phyloP scores from a whole-genome alignment of 495 filamentous ascomycete species.

The Trichocladium antarcticum region DNA sequence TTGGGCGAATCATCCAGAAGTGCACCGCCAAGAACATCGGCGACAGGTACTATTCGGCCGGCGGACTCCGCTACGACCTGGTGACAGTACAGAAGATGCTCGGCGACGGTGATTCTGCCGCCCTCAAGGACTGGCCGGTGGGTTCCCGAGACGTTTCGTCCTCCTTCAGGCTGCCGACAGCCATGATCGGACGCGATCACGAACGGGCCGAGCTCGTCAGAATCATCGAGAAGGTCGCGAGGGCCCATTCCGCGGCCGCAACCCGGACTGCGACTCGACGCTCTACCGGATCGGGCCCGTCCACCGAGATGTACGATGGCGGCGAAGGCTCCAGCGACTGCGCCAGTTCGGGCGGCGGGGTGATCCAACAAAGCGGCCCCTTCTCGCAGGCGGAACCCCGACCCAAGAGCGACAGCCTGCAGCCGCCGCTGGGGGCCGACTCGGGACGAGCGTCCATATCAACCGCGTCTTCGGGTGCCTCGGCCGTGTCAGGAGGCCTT shows the following conservation, averaged over 20 bases:
- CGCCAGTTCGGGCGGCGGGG: constrained; percentile 38
- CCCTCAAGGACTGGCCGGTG: constrained; percentile 57
- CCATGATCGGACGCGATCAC: constrained; percentile 66
- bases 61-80: constrained; percentile 69
- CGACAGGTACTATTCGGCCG: constrained; percentile 75
- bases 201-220: constrained; percentile 58
- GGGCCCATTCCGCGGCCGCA: constrained; percentile 42
- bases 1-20: constrained; percentile 72
- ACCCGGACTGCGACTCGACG: constrained; percentile 38
- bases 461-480: constrained; percentile 36
- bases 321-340: constrained; percentile 42
- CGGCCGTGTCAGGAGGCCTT: constrained; percentile 17
- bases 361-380: constrained; percentile 26
- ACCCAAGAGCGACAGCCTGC: background rate
- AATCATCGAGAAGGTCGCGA: constrained; percentile 60
- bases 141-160: constrained; percentile 71
- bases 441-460: background rate
- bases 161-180: constrained; percentile 68
- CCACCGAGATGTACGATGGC: constrained; percentile 45
- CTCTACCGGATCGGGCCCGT: constrained; percentile 43
- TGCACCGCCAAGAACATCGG: constrained; percentile 78
- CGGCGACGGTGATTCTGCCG: constrained; percentile 58
- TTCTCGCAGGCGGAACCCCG: constrained; percentile 34
- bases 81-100: constrained; percentile 56
- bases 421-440: background rate